phyloP scores from a whole-genome alignment of 139 green algal species.

The Tetradesmus lagerheimii region DNA sequence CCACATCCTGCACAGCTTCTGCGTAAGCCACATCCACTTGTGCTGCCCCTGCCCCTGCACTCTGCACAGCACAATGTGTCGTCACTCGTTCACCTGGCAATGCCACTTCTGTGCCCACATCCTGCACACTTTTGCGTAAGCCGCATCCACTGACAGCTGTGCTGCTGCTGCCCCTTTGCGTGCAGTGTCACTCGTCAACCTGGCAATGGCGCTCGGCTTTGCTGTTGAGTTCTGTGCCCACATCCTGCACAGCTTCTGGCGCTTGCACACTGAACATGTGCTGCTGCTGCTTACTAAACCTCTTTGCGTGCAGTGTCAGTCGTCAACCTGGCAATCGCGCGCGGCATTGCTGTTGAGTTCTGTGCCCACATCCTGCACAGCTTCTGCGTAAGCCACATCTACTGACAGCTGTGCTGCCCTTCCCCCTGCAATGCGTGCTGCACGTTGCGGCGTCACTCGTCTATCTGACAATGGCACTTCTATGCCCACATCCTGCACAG shows the following conservation, averaged over 20 bases:
- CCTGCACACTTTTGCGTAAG: slow-evolving; percentile 58
- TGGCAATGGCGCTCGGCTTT: slow-evolving; percentile 80
- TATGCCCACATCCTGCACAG: slow-evolving; percentile 69
- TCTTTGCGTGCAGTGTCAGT: background rate
- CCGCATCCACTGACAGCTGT: no score
- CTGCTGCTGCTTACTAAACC: slow-evolving; percentile 41
- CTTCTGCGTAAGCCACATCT: slow-evolving; percentile 57
- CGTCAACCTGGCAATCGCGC: slow-evolving; percentile 83
- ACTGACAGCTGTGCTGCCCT: slow-evolving; percentile 84
- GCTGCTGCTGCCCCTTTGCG: no score
- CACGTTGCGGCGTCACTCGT: slow-evolving; percentile 45
- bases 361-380: slow-evolving; percentile 81
- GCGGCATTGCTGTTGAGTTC: slow-evolving; percentile 92
- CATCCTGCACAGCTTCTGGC: slow-evolving; percentile 52
- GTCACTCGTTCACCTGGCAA: slow-evolving; percentile 78
- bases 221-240: slow-evolving; percentile 87
- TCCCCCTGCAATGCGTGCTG: slow-evolving; percentile 51
- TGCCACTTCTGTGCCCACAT: slow-evolving; percentile 85
- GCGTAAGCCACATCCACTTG: no score
- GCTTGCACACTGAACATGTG: background rate
- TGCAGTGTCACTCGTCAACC: slow-evolving; percentile 79
- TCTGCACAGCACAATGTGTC: no score
- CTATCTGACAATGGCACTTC: slow-evolving; percentile 80
- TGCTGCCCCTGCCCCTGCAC: no score
- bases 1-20: slow-evolving; percentile 47